Base-by-base conservation (phyloP, 1,284 basidiomycete species). In the Pseudozyma tsukubaensis region DNA sequence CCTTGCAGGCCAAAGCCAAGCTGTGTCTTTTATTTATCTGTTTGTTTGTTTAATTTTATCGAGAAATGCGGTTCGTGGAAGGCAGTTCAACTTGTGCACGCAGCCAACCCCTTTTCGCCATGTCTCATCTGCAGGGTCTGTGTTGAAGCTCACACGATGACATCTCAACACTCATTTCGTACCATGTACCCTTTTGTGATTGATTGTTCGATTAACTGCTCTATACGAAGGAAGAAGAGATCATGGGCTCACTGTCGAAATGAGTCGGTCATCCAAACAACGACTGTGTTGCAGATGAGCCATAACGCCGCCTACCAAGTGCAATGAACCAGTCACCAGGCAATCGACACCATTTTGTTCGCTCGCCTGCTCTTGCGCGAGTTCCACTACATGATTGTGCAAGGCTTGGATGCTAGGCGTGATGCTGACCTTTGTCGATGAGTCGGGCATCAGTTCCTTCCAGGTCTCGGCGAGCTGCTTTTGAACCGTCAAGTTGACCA, bases 221-320 rank as follows among this genome's bases (percentile, higher is more conserved):
- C n/a, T n/a, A n/a, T n/a, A n/a, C n/a, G n/a, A n/a, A 42, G 29
- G 6, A n/a, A 24, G 14, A 36, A 45, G 19, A 7, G 11, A 36
- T 61, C 57, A 71, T 24, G 58, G 48, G 2, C 56, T 40, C n/a
- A 72, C 60, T 4, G 72, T 71, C 21, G 72, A 70, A 2, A 72
- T 54, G 51, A 83, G 73, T n/a, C 59, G 59, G 6, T 81, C 71
- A 44, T 83, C 81, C 35, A 83, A 59, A 48, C 56, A 53, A 16
- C 72, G 74, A 32, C 63, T 59, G 18, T 78, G 66, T 42, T 80
- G 72, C 54, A 84, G 50, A 43, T 84, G 83, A 4, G 79, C 94
- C 80, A 99, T 93, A 10, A 96, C 88, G 2, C 97, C 97, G 21
- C 97, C 97, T 7, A 99, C 91, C 14, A 99, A 88, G 86, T 97